These are phyloP conservation scores for Alnus rubra DNA, from an alignment of 306 rosid species.

Conservation along the genomic window DNA sequence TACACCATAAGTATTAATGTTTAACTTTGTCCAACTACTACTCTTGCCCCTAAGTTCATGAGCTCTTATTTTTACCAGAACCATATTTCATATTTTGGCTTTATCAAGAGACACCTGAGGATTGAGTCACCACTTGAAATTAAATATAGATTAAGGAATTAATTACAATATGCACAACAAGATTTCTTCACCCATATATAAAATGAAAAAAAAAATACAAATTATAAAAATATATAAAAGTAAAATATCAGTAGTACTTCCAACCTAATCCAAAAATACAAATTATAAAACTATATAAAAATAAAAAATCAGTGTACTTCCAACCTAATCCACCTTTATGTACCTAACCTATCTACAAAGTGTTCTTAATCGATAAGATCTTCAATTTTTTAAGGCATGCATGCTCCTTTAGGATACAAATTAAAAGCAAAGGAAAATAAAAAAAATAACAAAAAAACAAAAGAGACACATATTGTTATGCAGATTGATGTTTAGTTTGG, in stretches of 20 bases:
- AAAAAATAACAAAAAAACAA: neutral
- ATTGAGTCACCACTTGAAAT: conserved; percentile 7
- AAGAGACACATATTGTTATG: neutral
- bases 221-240: too few relatives aligned
- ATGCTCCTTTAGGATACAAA: neutral
- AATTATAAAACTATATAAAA: too few relatives aligned
- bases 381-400: neutral
- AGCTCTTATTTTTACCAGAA: neutral
- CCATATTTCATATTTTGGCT: neutral
- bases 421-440: neutral
- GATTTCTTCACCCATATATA: neutral
- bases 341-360: neutral
- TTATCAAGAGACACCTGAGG: neutral
- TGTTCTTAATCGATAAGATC: conserved; percentile 1
- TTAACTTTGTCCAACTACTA: too few relatives aligned
- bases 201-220: too few relatives aligned
- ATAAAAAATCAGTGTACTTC: too few relatives aligned
- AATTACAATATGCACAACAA: neutral
- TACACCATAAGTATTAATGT: too few relatives aligned
- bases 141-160: neutral
- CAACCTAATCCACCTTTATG: neutral
- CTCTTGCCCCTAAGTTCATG: too few relatives aligned
- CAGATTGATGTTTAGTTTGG: conserved; percentile 4
- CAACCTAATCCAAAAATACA: too few relatives aligned
- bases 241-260: too few relatives aligned